phyloP scores from a whole-genome alignment of 768 basidiomycete species.

The Trametopsis cervina region DNA sequence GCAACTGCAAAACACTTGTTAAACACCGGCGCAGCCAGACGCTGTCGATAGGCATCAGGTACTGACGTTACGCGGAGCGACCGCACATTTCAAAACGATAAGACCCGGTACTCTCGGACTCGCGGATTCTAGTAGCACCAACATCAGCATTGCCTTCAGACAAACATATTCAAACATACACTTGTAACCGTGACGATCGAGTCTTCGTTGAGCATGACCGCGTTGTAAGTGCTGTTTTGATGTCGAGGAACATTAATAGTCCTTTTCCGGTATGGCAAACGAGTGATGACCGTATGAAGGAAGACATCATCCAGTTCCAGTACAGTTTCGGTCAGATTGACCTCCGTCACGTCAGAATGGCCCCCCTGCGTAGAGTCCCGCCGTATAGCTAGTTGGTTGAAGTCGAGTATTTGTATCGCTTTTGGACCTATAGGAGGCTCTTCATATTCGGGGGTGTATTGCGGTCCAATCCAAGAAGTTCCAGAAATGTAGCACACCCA shows the following conservation, averaged over 20 bases:
- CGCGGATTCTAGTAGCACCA: conserved; percentile 2
- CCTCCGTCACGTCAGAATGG: conserved; percentile 9
- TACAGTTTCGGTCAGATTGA: conserved; percentile 15
- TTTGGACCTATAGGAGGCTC: conserved; percentile 9
- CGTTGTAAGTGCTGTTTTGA: conserved; percentile 12
- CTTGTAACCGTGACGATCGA: conserved; percentile 39
- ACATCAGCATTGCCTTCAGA: background rate
- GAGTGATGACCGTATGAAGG: conserved; percentile 32
- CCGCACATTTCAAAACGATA: conserved; percentile 18
- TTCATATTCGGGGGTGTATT: background rate
- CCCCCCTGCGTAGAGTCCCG: conserved; percentile 16
- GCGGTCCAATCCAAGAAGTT: conserved; percentile 32
- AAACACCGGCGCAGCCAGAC: background rate
- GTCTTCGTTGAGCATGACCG: conserved; percentile 53
- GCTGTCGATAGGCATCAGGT: background rate
- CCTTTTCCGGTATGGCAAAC: conserved; percentile 39
- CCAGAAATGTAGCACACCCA: conserved; percentile 60
- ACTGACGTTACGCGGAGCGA: conserved; percentile 1
- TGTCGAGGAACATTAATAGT: conserved; percentile 11
- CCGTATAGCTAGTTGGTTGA: conserved; percentile 37
- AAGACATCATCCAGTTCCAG: conserved; percentile 30
- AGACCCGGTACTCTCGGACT: conserved; percentile 17
- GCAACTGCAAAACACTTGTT: background rate
- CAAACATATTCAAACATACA: conserved; percentile 12
- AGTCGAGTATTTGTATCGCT: conserved; percentile 41